phyloP scores from a whole-genome alignment of 1,139 yeast genomes.

The Suhomyces panamericanus region DNA sequence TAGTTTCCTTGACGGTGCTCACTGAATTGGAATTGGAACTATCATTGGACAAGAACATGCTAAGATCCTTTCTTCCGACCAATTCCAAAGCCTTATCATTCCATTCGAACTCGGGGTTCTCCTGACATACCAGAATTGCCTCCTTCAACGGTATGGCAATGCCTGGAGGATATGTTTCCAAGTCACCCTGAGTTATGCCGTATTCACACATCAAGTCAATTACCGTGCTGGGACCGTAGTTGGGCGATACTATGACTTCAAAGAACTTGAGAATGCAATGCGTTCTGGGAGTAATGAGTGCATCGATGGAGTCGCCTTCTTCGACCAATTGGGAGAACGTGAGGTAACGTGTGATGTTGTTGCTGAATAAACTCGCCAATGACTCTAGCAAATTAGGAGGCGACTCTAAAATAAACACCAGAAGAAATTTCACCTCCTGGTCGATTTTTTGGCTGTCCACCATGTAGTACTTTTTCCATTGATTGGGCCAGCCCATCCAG shows the following conservation, averaged over 20 bases:
- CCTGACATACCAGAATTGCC: conserved; percentile 58
- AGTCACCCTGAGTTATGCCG: conserved; percentile 48
- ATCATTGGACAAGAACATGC: conserved; percentile 25
- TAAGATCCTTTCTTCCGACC: conserved; percentile 68
- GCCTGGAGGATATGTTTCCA: conserved; percentile 77
- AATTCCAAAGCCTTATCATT: conserved; percentile 52
- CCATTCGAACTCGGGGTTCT: conserved; percentile 53
- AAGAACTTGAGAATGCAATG: conserved; percentile 57
- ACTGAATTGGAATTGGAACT: conserved; percentile 10
- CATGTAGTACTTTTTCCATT: conserved; percentile 64
- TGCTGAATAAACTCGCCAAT: conserved; percentile 51
- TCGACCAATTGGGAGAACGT: conserved; percentile 69
- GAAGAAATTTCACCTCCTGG: conserved; percentile 32
- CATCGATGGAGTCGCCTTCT: conserved; percentile 62
- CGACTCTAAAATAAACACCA: conserved; percentile 41
- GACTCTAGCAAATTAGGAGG: conserved; percentile 63
- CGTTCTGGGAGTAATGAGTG: conserved; percentile 63
- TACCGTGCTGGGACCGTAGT: conserved; percentile 52
- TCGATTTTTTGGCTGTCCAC: conserved; percentile 27
- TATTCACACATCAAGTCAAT: conserved; percentile 60
- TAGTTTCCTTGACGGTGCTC: conserved; percentile 20
- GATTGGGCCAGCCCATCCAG: conserved; percentile 76
- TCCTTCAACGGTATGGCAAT: conserved; percentile 65
- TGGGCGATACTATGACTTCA: conserved; percentile 59
- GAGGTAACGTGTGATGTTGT: conserved; percentile 52